Conservation (phyloP, 2,329 filamentous ascomycete species). For the Taxawa tesnikishii region DNA sequence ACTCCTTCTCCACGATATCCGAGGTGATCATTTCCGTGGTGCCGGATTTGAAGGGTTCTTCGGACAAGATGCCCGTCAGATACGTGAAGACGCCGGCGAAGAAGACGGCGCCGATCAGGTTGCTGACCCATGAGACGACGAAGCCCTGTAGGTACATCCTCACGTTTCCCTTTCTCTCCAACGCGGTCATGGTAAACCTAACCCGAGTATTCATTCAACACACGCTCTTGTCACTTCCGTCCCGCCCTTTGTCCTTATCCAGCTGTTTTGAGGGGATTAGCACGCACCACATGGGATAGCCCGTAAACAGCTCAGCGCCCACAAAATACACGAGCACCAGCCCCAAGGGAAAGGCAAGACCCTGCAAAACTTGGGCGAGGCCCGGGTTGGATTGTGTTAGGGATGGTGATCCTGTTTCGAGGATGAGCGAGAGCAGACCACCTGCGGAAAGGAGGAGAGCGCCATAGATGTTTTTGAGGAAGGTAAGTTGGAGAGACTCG, state of each 20-base stretch:
- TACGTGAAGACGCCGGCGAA: slow-evolving; percentile 10
- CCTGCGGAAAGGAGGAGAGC: slow-evolving; percentile 14
- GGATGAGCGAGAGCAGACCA: slow-evolving; percentile 11
- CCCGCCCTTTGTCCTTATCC: too few relatives aligned
- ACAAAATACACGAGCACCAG: slow-evolving; percentile 16
- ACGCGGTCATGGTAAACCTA: slow-evolving; percentile 12
- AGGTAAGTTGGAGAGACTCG: slow-evolving; percentile 11
- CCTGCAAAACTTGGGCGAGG: slow-evolving; percentile 13
- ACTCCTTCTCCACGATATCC: slow-evolving; percentile 13
- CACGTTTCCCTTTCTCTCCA: slow-evolving; percentile 11
- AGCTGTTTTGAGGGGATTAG: not conserved
- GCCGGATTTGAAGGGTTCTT: slow-evolving; percentile 11
- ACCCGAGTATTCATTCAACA: too few relatives aligned
- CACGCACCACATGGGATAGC: slow-evolving; percentile 17
- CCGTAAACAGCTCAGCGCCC: slow-evolving; percentile 18
- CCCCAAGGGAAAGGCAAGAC: slow-evolving; percentile 14
- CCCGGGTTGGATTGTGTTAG: slow-evolving; percentile 11
- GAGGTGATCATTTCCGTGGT: slow-evolving; percentile 12
- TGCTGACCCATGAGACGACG: slow-evolving; percentile 12
- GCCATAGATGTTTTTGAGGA: slow-evolving; percentile 17
- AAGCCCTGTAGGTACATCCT: slow-evolving; percentile 10
- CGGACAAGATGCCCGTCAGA: slow-evolving; percentile 10
- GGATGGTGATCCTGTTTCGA: slow-evolving; percentile 11
- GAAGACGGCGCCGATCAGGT: slow-evolving; percentile 12
- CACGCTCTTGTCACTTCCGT: too few relatives aligned